Percentiles rank a stretch among this genome's conserved stretches.
Conservation (phyloP, 2,329 filamentous ascomycete species). For the Dryadomyces quercivorus region DNA sequence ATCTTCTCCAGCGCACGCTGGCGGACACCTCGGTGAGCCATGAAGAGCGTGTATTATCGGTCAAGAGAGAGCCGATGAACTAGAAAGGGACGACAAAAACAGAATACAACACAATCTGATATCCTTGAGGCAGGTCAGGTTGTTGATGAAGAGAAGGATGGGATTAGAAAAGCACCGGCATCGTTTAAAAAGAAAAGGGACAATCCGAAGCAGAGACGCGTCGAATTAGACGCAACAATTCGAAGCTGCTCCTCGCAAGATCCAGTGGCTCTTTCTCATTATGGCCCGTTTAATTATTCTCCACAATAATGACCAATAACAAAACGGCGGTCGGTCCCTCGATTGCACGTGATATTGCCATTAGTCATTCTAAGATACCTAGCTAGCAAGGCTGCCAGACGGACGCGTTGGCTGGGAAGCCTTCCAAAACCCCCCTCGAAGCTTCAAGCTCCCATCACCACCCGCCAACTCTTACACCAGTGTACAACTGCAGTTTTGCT, state of each 20-base stretch:
- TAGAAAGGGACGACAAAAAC: background rate
- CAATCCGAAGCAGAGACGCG: background rate
- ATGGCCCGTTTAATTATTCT: background rate
- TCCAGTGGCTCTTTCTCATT: background rate
- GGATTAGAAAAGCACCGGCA: background rate
- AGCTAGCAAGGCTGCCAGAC: slow-evolving; percentile 39
- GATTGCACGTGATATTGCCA: slow-evolving; percentile 2
- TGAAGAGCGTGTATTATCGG: slow-evolving; percentile 3
- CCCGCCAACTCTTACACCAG: slow-evolving; percentile 4
- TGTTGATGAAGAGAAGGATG: background rate
- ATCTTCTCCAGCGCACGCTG: slow-evolving; percentile 54
- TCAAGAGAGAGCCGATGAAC: background rate
- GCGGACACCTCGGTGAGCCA: slow-evolving; percentile 44
- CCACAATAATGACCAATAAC: background rate
- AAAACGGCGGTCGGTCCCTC: background rate
- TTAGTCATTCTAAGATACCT: slow-evolving; percentile 31
- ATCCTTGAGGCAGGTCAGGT: no score
- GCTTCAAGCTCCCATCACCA: slow-evolving; percentile 9
- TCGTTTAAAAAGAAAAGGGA: background rate
- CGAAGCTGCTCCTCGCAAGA: background rate
- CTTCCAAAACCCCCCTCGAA: background rate
- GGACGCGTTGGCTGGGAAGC: slow-evolving; percentile 15
- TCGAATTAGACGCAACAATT: background rate
- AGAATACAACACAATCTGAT: background rate
- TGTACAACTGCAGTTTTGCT: background rate